Percentiles rank a stretch among this genome's conserved stretches.
Evolutionary conservation across 108 stramenopile species (phyloP).

Genomic region (Schizochytrium sp.): DNA sequence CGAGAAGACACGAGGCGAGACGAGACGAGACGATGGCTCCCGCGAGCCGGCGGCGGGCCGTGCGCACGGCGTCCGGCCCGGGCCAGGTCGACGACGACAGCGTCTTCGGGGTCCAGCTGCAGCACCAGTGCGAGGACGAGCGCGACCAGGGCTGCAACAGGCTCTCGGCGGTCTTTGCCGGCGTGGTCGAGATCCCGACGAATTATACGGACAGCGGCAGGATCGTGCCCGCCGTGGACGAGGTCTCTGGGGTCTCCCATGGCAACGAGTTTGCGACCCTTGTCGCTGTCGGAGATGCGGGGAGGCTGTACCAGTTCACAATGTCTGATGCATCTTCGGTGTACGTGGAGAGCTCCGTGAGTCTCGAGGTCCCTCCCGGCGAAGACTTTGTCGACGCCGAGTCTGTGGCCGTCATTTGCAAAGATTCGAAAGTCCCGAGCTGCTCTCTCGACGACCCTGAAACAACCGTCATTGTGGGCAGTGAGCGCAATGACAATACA

Average conservation of each 20-base stretch:
- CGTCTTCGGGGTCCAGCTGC: background rate
- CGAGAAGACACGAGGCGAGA: too few species aligned
- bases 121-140: background rate
- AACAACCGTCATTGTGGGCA: background rate
- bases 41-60: too few species aligned
- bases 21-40: too few species aligned
- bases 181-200: background rate
- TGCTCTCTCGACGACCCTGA: background rate
- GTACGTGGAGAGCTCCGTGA: background rate
- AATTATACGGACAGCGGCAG: background rate
- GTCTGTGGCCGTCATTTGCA: background rate
- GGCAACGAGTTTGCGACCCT: background rate
- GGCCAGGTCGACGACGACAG: background rate
- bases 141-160: background rate
- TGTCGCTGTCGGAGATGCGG: background rate
- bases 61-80: too few species aligned
- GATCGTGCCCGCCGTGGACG: background rate
- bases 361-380: background rate
- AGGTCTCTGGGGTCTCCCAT: background rate
- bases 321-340: background rate
- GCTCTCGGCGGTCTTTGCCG: background rate
- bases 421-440: background rate
- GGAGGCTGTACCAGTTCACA: background rate
- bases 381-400: background rate
- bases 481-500: background rate